Conservation (phyloP, 2,329 filamentous ascomycete species). For the Aschersonia sp. region DNA sequence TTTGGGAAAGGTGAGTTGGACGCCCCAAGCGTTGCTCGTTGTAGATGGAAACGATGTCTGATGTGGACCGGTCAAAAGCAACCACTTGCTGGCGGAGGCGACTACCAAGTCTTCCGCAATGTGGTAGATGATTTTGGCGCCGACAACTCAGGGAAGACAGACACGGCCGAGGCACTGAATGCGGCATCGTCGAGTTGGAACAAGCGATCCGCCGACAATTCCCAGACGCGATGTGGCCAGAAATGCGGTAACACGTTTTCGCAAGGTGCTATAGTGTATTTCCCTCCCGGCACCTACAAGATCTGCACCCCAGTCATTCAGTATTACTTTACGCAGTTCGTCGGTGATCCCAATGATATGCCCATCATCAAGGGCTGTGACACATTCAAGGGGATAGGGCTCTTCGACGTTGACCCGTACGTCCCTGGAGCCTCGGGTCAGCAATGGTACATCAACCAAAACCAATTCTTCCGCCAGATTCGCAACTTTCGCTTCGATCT, state of each 20-base stretch:
- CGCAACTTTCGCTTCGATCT: constrained; percentile 38
- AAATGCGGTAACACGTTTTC: neutral
- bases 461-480: constrained; percentile 30
- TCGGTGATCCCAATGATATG: neutral
- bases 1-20: too few species aligned
- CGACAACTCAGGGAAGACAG: neutral
- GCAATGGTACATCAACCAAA: neutral
- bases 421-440: neutral
- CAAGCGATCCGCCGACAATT: neutral
- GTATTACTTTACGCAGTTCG: neutral
- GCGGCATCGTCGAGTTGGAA: neutral
- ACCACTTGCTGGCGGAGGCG: neutral
- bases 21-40: neutral
- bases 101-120: neutral
- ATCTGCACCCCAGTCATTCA: neutral
- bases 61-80: neutral
- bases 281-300: neutral
- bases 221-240: neutral
- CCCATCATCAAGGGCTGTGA: neutral
- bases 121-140: neutral
- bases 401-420: neutral
- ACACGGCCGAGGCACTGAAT: neutral
- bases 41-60: neutral
- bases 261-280: neutral
- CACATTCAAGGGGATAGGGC: neutral